Percentiles rank a stretch among this genome's conserved stretches.
Evolutionary conservation across 352 stramenopile genomes (phyloP).

Genomic region (Halophytophthora polymorphica): DNA sequence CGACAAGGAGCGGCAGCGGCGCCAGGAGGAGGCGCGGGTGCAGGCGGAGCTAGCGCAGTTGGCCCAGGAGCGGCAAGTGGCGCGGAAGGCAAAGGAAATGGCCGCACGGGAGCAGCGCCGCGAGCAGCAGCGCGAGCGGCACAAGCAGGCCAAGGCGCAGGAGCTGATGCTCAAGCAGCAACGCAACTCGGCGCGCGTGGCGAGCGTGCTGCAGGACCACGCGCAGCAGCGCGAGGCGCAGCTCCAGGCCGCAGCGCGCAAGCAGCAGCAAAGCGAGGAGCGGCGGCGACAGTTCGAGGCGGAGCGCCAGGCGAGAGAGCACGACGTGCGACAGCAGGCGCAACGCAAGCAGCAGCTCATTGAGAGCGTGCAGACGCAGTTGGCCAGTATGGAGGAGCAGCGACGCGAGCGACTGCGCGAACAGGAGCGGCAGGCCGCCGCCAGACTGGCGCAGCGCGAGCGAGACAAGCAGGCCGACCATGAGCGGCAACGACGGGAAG

Average conservation of each 20-base stretch:
- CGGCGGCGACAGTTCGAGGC: slow-evolving; percentile 40
- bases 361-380: slow-evolving; percentile 54
- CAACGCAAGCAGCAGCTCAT: slow-evolving; percentile 63
- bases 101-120: slow-evolving; percentile 40
- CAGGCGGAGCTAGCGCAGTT: slow-evolving; percentile 48
- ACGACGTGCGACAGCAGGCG: slow-evolving; percentile 42
- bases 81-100: slow-evolving; percentile 45
- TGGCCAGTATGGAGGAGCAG: slow-evolving; percentile 50
- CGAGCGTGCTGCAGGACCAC: slow-evolving; percentile 57
- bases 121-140: slow-evolving; percentile 41
- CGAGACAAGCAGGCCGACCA: slow-evolving; percentile 48
- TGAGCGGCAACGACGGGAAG: slow-evolving; percentile 47
- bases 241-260: slow-evolving; percentile 46
- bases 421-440: slow-evolving; percentile 44
- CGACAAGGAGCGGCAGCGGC: slow-evolving; percentile 49
- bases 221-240: slow-evolving; percentile 46
- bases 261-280: slow-evolving; percentile 64
- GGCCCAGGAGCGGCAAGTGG: slow-evolving; percentile 41
- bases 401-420: slow-evolving; percentile 43
- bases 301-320: slow-evolving; percentile 43
- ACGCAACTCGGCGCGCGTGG: slow-evolving; percentile 64
- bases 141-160: slow-evolving; percentile 37
- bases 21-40: slow-evolving; percentile 52
- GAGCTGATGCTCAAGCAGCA: slow-evolving; percentile 59
- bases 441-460: slow-evolving; percentile 40